Evolutionary conservation across 305 asterid genomes (phyloP), one percentile per base, ranked within the genome.

Genomic region (Striga hermonthica): DNA sequence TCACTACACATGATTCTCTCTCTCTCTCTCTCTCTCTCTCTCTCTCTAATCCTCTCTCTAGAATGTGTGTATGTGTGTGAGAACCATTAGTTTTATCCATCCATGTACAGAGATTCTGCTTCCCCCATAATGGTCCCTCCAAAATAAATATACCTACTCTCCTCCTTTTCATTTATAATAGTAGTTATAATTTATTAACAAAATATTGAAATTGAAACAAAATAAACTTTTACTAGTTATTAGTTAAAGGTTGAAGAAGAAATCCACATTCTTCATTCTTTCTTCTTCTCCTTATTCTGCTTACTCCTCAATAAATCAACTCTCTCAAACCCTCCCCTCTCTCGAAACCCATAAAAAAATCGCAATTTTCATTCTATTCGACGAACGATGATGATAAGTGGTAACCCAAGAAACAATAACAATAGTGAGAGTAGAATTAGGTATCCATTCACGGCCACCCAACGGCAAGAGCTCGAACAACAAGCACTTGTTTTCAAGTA

Each of bases 401-500:
- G 47, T 41, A 10, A 10, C 10, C 10, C 7, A 9, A 41, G 47
- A 41, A 41, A 41, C 10, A 41, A 41, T 14, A n/a, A 47, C 7
- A 12, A 47, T 16, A 47, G 55, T 50, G 35, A 54, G 22, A 77
- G 63, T 34, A 76, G 82, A 41, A 75, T 78, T 47, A 77, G 81
- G 71, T 81, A 45, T 50, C 96, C 96, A 53, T 88, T 88, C 78
- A 86, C 88, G 31, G 84, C 88, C 40, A 56, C 79, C 12, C 96
- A 88, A 45, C 79, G 90, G 91, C 88, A 86, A 81, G 96, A 88
- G 58, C 95, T 88, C 40, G 95, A 88, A 62, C 88, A 86, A 62
- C 96, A 88, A 68, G 86, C 90, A 34, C 90, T 86, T 8, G 86
- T 84, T 49, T 88, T 74, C 80, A 88, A 88, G 66, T 84, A 84